Evolutionary conservation across 2,329 filamentous ascomycete genomes (phyloP), one percentile per base, ranked within the genome.

Genomic region (Nemania abortiva): DNA sequence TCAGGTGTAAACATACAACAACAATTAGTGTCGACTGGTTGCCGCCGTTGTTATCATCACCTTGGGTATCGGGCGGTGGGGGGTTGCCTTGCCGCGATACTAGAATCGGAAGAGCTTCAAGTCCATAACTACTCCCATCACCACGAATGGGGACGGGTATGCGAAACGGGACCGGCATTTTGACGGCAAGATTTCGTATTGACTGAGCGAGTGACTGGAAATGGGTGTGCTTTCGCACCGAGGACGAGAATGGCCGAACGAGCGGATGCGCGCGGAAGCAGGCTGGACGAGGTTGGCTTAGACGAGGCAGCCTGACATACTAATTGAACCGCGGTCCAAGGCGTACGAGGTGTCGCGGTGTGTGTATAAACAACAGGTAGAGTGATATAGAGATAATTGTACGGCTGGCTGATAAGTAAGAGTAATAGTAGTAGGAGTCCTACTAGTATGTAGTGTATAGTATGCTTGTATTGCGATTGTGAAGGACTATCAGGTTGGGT

Each of bases 81-180:
- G n/a, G 27, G 7, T 42, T 4, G 7, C 39, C 39, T 60, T 57
- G 58, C 55, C 68, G 65, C 52, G 59, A 53, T 24, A 13, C 31
- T 9, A 66, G 57, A 55, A 49, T 20, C 15, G 58, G 59, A 42
- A 61, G 60, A 62, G 58, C 53, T n/a, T 63, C 20, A 20, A 65
- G 47, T 31, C 59, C 55, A 42, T 68, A 39, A 55, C 54, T 22
- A 55, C 15, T 11, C 22, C 47, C 53, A 47, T 58, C 22, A 57
- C 65, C 53, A 11, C 60, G 66, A 24, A 72, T 56, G 42, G 75
- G 73, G 13, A 76, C 54, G 2, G 74, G 73, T 63, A 76, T 75
- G 54, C 70, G 75, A 63, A 73, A 61, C 39, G 74, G 76, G 42
- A 76, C 69, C 1, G 70, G 61, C 76, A 77, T 77, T 24, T 39